Evolutionary conservation across 2,329 filamentous ascomycete species (phyloP).

Genomic region (Myriosclerotinia curreyana): DNA sequence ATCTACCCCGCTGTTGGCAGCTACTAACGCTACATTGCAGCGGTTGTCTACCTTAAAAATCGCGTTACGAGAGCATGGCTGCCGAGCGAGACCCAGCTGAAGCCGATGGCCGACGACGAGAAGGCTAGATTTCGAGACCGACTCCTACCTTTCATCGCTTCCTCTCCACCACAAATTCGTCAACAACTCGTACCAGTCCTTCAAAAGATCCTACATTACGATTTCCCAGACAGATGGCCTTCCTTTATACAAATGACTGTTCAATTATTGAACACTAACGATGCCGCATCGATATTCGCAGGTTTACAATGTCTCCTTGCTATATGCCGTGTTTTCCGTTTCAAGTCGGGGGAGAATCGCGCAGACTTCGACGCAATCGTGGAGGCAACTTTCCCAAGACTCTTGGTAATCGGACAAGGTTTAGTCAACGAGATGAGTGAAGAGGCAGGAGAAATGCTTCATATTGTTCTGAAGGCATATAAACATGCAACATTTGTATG

Average conservation of each 20-base stretch:
- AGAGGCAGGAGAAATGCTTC: slow-evolving; percentile 95
- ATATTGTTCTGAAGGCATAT: slow-evolving; percentile 91
- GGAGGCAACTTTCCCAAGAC: slow-evolving; percentile 81
- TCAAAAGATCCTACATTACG: slow-evolving; percentile 92
- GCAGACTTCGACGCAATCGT: slow-evolving; percentile 93
- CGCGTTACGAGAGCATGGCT: slow-evolving; percentile 91
- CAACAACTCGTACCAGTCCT: slow-evolving; percentile 91
- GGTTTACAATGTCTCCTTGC: slow-evolving; percentile 91
- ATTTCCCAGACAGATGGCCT: slow-evolving; percentile 94
- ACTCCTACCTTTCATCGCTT: slow-evolving; percentile 82
- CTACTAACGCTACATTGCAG: slow-evolving; percentile 49
- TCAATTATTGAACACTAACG: slow-evolving; percentile 81
- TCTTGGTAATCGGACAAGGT: slow-evolving; percentile 82
- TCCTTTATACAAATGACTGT: slow-evolving; percentile 90
- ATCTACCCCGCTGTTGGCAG: slow-evolving; percentile 34
- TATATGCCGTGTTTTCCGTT: slow-evolving; percentile 92
- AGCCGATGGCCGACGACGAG: slow-evolving; percentile 81
- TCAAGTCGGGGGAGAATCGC: slow-evolving; percentile 78
- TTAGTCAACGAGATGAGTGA: slow-evolving; percentile 87
- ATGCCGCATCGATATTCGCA: slow-evolving; percentile 82
- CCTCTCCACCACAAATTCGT: slow-evolving; percentile 76
- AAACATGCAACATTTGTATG: slow-evolving; percentile 96
- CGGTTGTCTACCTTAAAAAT: slow-evolving; percentile 97
- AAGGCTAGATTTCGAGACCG: slow-evolving; percentile 84
- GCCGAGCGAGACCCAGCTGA: slow-evolving; percentile 62